Conservation (phyloP, 176 grass and related monocot species). For the Stipa capillata region DNA sequence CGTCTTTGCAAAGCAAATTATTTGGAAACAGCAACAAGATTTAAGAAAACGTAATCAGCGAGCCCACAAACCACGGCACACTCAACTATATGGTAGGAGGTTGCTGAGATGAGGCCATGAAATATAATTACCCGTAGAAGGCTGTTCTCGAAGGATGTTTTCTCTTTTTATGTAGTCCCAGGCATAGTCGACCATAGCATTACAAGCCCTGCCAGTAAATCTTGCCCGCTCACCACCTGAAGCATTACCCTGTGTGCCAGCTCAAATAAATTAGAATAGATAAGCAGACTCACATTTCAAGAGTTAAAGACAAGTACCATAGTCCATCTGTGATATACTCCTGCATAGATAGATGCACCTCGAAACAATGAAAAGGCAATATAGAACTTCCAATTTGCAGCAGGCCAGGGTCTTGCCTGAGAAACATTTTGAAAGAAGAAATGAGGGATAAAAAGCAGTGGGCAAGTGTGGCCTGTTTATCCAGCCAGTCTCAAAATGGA, state of each 20-base stretch:
- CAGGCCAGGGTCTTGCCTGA: conserved; percentile 81
- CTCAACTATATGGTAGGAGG: neutral
- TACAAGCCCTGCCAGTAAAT: conserved; percentile 45
- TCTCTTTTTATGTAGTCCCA: conserved; percentile 63
- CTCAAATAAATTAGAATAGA: conserved; percentile 36
- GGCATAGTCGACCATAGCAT: conserved; percentile 59
- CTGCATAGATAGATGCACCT: conserved; percentile 82
- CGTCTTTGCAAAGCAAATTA: neutral
- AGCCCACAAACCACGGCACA: neutral
- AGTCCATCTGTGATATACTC: conserved; percentile 95
- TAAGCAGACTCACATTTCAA: neutral
- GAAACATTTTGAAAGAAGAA: conserved; percentile 9
- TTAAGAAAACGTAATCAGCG: neutral
- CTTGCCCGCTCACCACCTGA: conserved; percentile 90
- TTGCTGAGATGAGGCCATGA: neutral
- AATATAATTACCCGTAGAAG: conserved; percentile 56
- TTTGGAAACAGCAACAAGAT: neutral
- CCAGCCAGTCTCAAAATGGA: neutral
- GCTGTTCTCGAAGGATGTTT: conserved; percentile 47
- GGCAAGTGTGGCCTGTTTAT: neutral
- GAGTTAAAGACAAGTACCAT: conserved; percentile 47
- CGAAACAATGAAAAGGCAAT: conserved; percentile 88
- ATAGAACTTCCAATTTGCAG: conserved; percentile 84
- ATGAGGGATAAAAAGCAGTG: neutral
- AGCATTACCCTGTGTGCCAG: conserved; percentile 79